Base-by-base conservation (phyloP, 2,329 filamentous ascomycete species). In the Byssoonygena ceratinophila region DNA sequence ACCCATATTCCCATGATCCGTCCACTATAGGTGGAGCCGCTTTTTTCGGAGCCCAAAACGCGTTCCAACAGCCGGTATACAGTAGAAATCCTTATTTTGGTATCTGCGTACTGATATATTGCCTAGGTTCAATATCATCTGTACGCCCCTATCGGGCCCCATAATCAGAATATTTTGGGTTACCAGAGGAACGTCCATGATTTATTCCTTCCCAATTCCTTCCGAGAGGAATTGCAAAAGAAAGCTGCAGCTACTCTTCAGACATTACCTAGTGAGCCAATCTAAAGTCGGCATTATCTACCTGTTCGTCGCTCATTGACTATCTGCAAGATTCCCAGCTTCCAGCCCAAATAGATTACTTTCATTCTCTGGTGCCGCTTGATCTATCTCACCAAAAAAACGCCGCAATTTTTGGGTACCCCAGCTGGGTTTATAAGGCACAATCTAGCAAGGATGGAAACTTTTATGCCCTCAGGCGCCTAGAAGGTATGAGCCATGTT, bases 381-480 rank as follows among this genome's bases (percentile, higher is more conserved):
- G 90, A 97, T 67, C 86, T 83, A 7, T 84, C 78, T 46, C 82
- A 87, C 55, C 81, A 89, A 59, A 90, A 88, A 66, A 88, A 84
- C 59, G 79, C 83, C 3, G 78, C 80, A 11, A 80, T 85, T 14
- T 96, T 96, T 68, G 88, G 89, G 25, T 94, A 88, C 63, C 81
- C 84, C 4, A 95, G 85, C 61, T 97, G 90, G 88, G 81, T 95
- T 0, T 98, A 96, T 73, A 97, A 97, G 71, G 91, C 90, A 7
- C 83, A 84, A 22, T 94, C 88, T 5, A 84, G 80, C 67, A 92
- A 92, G 65, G 91, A 91, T 61, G 92, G 90, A 9, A 83, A 86
- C 58, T 81, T 83, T n/a, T 97, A 94, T 68, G 88, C 84, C 53
- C 74, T 98, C 44, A 80, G 92, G 57, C 79, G 92, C 56, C 78